Conservation (phyloP, 495 filamentous ascomycete genomes). For the Jackrogersella multiformis region DNA sequence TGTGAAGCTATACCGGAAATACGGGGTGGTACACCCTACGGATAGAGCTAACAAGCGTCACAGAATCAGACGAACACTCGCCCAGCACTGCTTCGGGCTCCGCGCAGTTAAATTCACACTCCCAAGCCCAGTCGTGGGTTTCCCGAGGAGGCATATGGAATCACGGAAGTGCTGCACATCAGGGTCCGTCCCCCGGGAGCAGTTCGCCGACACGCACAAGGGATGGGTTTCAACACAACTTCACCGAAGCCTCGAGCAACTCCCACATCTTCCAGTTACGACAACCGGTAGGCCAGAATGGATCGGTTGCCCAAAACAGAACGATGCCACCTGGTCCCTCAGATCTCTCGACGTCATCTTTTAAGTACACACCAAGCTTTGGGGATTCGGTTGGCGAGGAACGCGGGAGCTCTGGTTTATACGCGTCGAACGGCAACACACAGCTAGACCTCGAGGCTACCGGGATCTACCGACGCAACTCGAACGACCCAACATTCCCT, state of each 20-base stretch:
- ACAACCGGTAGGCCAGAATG: constrained; percentile 22
- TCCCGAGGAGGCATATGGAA: constrained; percentile 28
- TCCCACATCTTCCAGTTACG: constrained; percentile 21
- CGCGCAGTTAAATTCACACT: constrained; percentile 32
- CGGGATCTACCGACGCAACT: constrained; percentile 36
- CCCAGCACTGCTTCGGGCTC: constrained; percentile 36
- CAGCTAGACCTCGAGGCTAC: constrained; percentile 25
- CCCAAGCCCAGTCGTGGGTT: constrained; percentile 32
- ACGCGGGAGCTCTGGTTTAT: constrained; percentile 15
- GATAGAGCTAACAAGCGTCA: constrained; percentile 34
- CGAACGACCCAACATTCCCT: constrained; percentile 33
- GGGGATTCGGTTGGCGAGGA: constrained; percentile 31
- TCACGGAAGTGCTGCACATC: constrained; percentile 16
- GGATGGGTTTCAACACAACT: constrained; percentile 29
- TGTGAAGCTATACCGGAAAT: constrained; percentile 15
- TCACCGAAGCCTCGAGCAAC: constrained; percentile 19
- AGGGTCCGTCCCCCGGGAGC: constrained; percentile 24
- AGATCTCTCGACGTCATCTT: constrained; percentile 18
- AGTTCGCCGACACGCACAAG: constrained; percentile 38
- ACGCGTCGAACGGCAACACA: constrained; percentile 17
- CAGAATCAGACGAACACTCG: constrained; percentile 52
- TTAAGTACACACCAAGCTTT: constrained; percentile 21
- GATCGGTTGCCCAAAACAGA: constrained; percentile 16
- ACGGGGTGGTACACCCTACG: neutral
- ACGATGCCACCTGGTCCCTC: constrained; percentile 36